These are phyloP conservation scores for Hyaloscypha variabilis DNA, from an alignment of 495 filamentous ascomycete genomes.

Conservation along the genomic window DNA sequence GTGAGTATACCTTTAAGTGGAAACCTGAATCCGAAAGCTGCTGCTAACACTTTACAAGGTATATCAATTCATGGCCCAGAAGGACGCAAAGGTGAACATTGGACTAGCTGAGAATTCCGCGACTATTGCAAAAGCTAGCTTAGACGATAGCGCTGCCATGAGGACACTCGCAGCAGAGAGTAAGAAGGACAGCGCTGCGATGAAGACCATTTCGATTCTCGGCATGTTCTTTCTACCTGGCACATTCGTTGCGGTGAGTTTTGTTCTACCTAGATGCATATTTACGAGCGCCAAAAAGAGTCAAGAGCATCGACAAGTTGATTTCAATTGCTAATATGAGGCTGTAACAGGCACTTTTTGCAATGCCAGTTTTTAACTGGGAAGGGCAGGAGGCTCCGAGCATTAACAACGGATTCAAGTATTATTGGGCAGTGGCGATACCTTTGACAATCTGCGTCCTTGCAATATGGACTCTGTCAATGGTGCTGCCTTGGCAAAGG, in stretches of 20 bases:
- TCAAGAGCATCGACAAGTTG: too few species aligned
- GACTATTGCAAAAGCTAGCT: slow-evolving; percentile 20
- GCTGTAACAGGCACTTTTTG: background rate
- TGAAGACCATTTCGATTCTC: slow-evolving; percentile 57
- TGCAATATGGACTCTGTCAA: too few species aligned
- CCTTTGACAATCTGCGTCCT: too few species aligned
- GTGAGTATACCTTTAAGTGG: background rate
- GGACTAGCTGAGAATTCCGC: slow-evolving; percentile 7
- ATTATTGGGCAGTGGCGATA: too few species aligned
- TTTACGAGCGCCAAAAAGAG: too few species aligned
- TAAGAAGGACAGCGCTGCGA: slow-evolving; percentile 52
- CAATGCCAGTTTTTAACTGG: too few species aligned
- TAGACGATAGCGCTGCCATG: slow-evolving; percentile 15
- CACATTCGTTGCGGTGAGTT: slow-evolving; percentile 43
- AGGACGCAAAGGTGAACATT: slow-evolving; percentile 17
- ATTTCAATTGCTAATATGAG: too few species aligned
- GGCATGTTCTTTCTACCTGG: slow-evolving; percentile 57
- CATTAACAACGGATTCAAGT: too few species aligned
- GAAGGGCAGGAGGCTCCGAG: too few species aligned
- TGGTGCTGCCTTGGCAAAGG: too few species aligned
- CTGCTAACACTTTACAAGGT: slow-evolving; percentile 6
- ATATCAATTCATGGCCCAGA: slow-evolving; percentile 23
- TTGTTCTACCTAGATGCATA: background rate
- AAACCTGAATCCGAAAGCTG: too few species aligned
- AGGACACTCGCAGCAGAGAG: slow-evolving; percentile 48